These are phyloP conservation scores for Ascochyta koolunga DNA, from an alignment of 2,329 filamentous ascomycete genomes.

Conservation along the genomic window DNA sequence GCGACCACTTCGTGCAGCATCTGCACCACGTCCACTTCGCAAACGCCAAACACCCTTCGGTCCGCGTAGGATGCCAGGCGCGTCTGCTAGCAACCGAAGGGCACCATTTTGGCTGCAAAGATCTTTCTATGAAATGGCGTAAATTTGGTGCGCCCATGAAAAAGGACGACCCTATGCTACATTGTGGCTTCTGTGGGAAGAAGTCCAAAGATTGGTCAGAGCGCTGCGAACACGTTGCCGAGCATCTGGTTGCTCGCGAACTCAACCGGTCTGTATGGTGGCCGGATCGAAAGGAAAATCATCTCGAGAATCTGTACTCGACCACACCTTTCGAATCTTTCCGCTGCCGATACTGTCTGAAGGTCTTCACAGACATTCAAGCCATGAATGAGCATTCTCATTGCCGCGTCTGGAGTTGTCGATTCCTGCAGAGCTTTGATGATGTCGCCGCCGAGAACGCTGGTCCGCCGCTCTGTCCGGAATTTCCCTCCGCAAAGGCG, in stretches of 20 bases:
- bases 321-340: conserved; percentile 39
- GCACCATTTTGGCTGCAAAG: conserved; percentile 45
- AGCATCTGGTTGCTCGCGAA: conserved; percentile 40
- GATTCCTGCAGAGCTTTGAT: conserved; percentile 42
- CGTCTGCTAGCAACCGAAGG: conserved; percentile 37
- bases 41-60: conserved; percentile 43
- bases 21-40: conserved; percentile 45
- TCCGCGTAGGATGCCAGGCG: conserved; percentile 40
- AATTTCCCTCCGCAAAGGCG: conserved; percentile 43
- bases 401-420: conserved; percentile 45
- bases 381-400: conserved; percentile 43
- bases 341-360: conserved; percentile 43
- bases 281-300: conserved; percentile 40
- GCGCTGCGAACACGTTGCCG: conserved; percentile 41
- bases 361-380: conserved; percentile 38
- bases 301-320: conserved; percentile 40
- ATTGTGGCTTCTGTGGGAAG: conserved; percentile 45
- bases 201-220: conserved; percentile 40
- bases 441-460: conserved; percentile 42
- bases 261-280: conserved; percentile 42
- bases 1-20: conserved; percentile 46
- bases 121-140: conserved; percentile 44
- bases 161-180: conserved; percentile 44
- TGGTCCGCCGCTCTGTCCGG: conserved; percentile 39
- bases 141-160: conserved; percentile 44